Evolutionary conservation across 352 stramenopile species (phyloP).

Genomic region (Phytophthora fragariae): DNA sequence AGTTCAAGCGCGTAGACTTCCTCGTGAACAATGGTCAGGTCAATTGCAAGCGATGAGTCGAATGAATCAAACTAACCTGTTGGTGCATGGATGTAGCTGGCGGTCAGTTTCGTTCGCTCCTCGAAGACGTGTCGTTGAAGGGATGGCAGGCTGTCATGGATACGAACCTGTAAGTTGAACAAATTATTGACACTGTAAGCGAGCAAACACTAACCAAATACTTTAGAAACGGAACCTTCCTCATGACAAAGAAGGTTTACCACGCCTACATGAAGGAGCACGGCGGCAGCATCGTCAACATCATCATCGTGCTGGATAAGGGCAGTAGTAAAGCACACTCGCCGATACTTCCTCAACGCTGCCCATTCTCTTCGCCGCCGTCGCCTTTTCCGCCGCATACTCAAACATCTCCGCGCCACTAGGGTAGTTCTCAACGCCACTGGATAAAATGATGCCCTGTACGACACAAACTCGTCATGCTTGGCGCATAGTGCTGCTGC

Average conservation of each 20-base stretch:
- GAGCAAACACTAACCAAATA: conserved; percentile 54
- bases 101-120: conserved; percentile 90
- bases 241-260: conserved; percentile 93
- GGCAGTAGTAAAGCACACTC: conserved; percentile 90
- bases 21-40: conserved; percentile 91
- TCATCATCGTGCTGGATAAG: conserved; percentile 94
- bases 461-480: conserved; percentile 39
- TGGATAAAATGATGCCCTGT: conserved; percentile 71
- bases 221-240: conserved; percentile 89
- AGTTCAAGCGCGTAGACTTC: conserved; percentile 85
- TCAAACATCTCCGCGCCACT: conserved; percentile 83
- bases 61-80: background rate
- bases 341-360: conserved; percentile 93
- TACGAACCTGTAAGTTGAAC: conserved; percentile 89
- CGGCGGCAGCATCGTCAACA: conserved; percentile 95
- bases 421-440: conserved; percentile 87
- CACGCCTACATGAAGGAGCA: conserved; percentile 94
- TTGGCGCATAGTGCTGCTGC: conserved; percentile 89
- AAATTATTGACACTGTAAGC: conserved; percentile 42
- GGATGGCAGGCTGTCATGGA: conserved; percentile 92
- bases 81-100: conserved; percentile 50
- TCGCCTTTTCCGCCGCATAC: conserved; percentile 76
- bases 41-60: background rate
- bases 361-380: conserved; percentile 84
- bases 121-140: conserved; percentile 88